Evolutionary conservation across 1,284 basidiomycete species (phyloP).

Genomic region (Ustilago sp.): DNA sequence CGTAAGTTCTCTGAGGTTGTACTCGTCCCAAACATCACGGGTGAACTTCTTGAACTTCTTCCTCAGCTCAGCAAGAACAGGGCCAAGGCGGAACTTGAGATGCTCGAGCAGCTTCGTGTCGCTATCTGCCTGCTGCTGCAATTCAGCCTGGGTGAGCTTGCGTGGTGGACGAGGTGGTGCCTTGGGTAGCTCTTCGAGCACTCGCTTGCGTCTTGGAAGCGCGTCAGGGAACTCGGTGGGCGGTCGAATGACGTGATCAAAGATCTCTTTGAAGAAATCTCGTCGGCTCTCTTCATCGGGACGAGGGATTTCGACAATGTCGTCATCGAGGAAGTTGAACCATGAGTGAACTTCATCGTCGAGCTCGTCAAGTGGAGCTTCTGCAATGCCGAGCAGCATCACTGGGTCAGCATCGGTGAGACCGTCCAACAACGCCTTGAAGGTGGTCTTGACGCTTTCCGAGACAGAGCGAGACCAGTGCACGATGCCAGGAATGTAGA

Average conservation of each 20-base stretch:
- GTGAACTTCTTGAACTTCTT: constrained; percentile 93
- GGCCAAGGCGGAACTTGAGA: constrained; percentile 86
- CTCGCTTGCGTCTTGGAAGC: constrained; percentile 82
- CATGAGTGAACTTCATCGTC: constrained; percentile 87
- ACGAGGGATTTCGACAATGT: constrained; percentile 76
- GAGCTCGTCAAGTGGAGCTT: constrained; percentile 79
- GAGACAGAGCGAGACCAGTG: constrained; percentile 88
- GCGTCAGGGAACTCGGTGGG: constrained; percentile 94
- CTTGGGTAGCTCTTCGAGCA: constrained; percentile 86
- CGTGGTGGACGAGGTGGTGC: constrained; percentile 90
- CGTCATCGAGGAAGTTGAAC: constrained; percentile 86
- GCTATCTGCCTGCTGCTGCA: constrained; percentile 83
- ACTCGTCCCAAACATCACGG: constrained; percentile 76
- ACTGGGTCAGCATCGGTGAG: constrained; percentile 91
- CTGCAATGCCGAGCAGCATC: constrained; percentile 87
- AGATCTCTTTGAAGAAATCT: constrained; percentile 79
- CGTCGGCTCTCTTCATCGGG: constrained; percentile 74
- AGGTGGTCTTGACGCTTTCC: constrained; percentile 85
- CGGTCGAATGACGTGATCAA: constrained; percentile 71
- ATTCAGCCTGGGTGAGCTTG: constrained; percentile 83
- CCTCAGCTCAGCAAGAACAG: constrained; percentile 87
- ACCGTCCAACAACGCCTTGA: constrained; percentile 89
- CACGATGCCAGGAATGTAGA: constrained; percentile 90
- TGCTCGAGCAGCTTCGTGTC: constrained; percentile 84
- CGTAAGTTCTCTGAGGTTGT: constrained; percentile 69